A percentile compares a stretch with the other conserved stretches of the same genome.
Conservation (phyloP, 805 yeast genomes). For the Myxozyma mucilagina region DNA sequence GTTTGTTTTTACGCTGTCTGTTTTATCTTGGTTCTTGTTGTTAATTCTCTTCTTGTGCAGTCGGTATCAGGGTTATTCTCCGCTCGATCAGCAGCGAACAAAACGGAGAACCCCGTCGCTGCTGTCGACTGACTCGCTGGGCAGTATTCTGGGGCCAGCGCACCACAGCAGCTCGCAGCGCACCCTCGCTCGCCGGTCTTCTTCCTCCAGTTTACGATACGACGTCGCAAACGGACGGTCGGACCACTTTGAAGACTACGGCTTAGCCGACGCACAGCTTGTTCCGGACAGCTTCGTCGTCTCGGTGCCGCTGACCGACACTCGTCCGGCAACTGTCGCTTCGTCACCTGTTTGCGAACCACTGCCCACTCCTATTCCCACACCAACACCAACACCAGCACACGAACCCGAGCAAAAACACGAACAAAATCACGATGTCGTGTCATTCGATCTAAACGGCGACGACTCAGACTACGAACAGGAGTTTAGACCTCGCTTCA, state of each 20-base stretch:
- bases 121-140: slow-evolving; percentile 9
- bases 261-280: slow-evolving; percentile 24
- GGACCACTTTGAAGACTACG: slow-evolving; percentile 13
- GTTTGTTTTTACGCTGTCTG: neutral
- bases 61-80: no score
- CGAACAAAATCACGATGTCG: neutral
- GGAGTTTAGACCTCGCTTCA: neutral
- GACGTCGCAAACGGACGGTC: neutral
- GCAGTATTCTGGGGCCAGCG: slow-evolving; percentile 5
- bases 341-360: neutral
- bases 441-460: neutral
- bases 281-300: slow-evolving; percentile 27
- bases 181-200: neutral
- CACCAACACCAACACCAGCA: neutral
- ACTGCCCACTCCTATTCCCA: neutral
- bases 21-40: neutral
- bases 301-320: slow-evolving; percentile 21
- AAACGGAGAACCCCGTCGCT: slow-evolving; percentile 10
- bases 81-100: neutral
- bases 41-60: no score
- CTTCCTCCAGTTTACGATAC: neutral
- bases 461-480: neutral
- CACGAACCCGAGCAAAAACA: neutral
- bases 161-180: neutral
- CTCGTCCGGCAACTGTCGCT: neutral